These are phyloP conservation scores for Lentinula sp. DNA, from an alignment of 768 basidiomycete species.

Conservation along the genomic window DNA sequence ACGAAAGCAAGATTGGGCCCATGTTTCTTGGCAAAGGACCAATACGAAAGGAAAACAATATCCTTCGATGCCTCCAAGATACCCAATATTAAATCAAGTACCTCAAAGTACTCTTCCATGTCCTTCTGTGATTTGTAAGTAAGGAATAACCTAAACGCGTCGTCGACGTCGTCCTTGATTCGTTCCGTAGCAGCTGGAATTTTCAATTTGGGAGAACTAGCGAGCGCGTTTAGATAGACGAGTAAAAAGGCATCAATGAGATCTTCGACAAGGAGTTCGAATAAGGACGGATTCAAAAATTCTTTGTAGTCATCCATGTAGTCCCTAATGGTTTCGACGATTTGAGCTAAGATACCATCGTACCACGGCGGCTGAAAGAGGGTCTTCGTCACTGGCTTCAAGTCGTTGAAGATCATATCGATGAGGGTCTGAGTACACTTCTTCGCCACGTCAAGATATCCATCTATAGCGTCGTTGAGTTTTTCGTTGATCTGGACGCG, in stretches of 20 bases:
- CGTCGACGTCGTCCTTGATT: constrained; percentile 76
- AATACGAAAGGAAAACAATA: constrained; percentile 89
- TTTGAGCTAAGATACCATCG: constrained; percentile 79
- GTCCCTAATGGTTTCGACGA: constrained; percentile 93
- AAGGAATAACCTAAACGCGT: constrained; percentile 76
- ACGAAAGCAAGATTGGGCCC: constrained; percentile 92
- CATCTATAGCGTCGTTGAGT: constrained; percentile 95
- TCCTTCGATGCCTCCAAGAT: constrained; percentile 84
- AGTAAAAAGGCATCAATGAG: constrained; percentile 88
- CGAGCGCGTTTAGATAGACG: constrained; percentile 82
- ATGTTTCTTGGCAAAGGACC: constrained; percentile 88
- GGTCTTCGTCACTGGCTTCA: constrained; percentile 79
- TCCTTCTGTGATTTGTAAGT: constrained; percentile 73
- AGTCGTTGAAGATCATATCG: constrained; percentile 91
- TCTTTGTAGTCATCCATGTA: constrained; percentile 94
- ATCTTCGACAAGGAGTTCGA: constrained; percentile 90
- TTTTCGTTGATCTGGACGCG: constrained; percentile 73
- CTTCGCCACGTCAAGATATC: constrained; percentile 97
- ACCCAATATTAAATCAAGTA: constrained; percentile 76
- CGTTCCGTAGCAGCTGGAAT: constrained; percentile 83
- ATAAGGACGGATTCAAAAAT: constrained; percentile 84
- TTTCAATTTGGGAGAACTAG: constrained; percentile 75
- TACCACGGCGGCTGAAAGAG: constrained; percentile 89
- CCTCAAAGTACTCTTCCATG: constrained; percentile 77
- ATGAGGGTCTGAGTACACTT: constrained; percentile 94